Base-by-base conservation (phyloP, 345 rosid genomes). In the Pugionium dolabratum region DNA sequence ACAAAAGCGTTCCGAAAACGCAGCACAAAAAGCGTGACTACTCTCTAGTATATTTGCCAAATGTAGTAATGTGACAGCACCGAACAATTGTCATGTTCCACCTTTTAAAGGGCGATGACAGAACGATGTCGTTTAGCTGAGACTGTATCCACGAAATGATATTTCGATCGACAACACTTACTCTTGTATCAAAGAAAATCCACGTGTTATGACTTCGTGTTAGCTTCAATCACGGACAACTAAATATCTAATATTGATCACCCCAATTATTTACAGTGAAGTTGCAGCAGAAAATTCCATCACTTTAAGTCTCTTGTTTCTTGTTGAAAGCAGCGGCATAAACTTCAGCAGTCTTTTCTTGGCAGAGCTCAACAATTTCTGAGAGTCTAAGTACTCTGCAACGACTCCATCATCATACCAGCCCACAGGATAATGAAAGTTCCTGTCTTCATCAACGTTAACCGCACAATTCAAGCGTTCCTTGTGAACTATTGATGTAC, bases 371-470 rank as follows among this genome's bases (percentile, higher is more conserved):
- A 74, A 7, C 36, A 61, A 6, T 34, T 54, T 60, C 69, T 45
- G 58, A 31, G 64, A 37, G 44, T 74, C 68, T 8, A 27, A 4
- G 48, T 74, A 74, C 10, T 74, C 59, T 28, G 9, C 9, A 25
- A 41, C 56, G 5, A 47, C 46, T 45, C 25, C 46, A 26, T 67
- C 46, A 26, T 67, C 68, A 74, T 54, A 67, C 64, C 73, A 67
- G 46, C 73, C 67, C 28, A 67, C 34, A 54, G 73, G 73, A 53
- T 69, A 74, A 3, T 60, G 34, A 47, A 67, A 74, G 59, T 48
- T 54, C 9, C 59, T 59, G 0, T 61, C 41, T 54, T 60, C 59
- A 11, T 74, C 73, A 41, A 74, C 4, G 35, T 33, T 46, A 39
- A 45, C 62, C 1, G 4, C 45, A 59, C 63, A 47, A 1, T 54